phyloP scores from a whole-genome alignment of 2,329 filamentous ascomycete genomes.

The Epichloe coenophiala region DNA sequence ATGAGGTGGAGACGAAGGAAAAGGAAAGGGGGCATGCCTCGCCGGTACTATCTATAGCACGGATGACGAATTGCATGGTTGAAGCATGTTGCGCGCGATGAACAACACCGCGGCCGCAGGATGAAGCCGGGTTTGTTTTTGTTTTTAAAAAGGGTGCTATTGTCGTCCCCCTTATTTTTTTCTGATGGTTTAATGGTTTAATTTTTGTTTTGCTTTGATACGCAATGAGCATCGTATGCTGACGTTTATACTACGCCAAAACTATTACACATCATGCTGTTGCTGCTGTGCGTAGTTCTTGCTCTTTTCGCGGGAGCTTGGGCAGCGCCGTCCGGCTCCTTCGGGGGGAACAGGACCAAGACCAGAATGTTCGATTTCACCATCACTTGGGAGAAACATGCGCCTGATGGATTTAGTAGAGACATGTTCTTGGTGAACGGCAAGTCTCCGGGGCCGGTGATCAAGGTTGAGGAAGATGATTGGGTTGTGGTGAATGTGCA shows the following conservation, averaged over 20 bases:
- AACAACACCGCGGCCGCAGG: too few species aligned
- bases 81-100: not conserved
- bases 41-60: not conserved
- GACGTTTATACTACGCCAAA: not conserved
- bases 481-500: constrained; percentile 28
- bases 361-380: constrained; percentile 13
- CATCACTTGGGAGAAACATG: constrained; percentile 23
- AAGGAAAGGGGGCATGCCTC: not conserved
- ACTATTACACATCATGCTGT: not conserved
- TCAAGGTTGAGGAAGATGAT: constrained; percentile 22
- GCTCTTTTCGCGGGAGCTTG: not conserved
- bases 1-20: not conserved
- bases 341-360: not conserved
- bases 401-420: constrained; percentile 30
- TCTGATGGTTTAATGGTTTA: too few species aligned
- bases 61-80: not conserved
- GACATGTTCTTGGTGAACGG: constrained; percentile 42
- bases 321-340: not conserved
- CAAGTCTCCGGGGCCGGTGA: constrained; percentile 46
- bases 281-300: not conserved
- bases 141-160: too few species aligned
- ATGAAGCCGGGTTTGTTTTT: too few species aligned
- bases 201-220: too few species aligned
- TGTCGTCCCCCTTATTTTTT: too few species aligned
- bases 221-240: too few species aligned